Conservation (phyloP, 768 basidiomycete genomes). For the Leccinum pellstonianum region DNA sequence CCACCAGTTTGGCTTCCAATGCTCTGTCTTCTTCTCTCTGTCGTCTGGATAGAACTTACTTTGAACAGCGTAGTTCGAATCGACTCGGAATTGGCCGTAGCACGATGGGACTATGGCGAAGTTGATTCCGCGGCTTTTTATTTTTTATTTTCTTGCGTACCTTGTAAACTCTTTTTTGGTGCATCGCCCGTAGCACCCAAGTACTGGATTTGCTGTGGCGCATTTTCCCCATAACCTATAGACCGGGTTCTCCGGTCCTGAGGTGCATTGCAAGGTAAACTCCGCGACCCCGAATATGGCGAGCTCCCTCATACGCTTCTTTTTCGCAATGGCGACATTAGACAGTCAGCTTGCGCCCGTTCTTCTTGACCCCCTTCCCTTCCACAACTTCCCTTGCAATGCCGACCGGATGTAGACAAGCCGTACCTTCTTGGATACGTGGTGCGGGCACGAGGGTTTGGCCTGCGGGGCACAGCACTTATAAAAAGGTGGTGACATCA, state of each 20-base stretch:
- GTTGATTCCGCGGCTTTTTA: background rate
- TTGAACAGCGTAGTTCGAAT: background rate
- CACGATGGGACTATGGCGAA: conserved; percentile 5
- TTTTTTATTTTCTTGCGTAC: background rate
- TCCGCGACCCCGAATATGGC: conserved; percentile 32
- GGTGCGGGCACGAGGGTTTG: background rate
- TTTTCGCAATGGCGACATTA: conserved; percentile 24
- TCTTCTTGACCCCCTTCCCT: conserved; percentile 6
- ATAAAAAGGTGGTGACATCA: conserved; percentile 15
- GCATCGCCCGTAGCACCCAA: background rate
- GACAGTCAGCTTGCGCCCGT: conserved; percentile 24
- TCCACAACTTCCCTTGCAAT: background rate
- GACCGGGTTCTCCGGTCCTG: background rate
- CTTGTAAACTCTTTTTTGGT: background rate
- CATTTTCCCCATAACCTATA: background rate
- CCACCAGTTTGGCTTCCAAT: background rate
- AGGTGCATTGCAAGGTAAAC: conserved; percentile 19
- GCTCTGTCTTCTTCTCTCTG: background rate
- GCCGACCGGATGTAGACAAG: conserved; percentile 18
- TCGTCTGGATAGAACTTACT: background rate
- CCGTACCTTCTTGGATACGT: conserved; percentile 14
- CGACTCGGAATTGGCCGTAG: background rate
- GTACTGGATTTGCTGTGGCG: conserved; percentile 4
- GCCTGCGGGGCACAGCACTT: conserved; percentile 24
- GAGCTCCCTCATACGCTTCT: conserved; percentile 26